These are phyloP conservation scores for Rhododendron simsii DNA, from an alignment of 148 eudicot genomes.

Conservation along the genomic window DNA sequence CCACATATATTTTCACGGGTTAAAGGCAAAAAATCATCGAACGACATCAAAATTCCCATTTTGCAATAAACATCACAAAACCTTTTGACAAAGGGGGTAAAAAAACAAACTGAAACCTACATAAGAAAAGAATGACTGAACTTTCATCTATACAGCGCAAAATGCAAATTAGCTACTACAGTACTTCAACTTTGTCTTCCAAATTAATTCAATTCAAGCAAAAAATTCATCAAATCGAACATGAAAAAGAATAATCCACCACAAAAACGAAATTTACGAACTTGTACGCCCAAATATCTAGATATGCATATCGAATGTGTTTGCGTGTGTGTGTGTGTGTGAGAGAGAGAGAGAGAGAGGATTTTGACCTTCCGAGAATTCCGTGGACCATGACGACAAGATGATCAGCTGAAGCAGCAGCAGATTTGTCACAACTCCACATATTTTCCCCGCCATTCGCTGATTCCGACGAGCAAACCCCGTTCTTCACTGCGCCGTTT, in stretches of 20 bases:
- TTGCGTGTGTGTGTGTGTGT: neutral
- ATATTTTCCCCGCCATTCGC: neutral
- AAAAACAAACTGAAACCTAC: neutral
- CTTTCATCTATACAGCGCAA: neutral
- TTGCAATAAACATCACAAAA: neutral
- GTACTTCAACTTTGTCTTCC: neutral
- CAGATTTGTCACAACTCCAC: neutral
- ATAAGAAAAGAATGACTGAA: neutral
- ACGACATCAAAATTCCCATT: neutral
- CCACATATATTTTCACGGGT: neutral
- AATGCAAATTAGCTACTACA: neutral
- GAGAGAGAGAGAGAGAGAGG: neutral
- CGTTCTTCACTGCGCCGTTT: neutral
- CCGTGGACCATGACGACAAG: conserved; percentile 5
- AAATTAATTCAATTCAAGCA: neutral
- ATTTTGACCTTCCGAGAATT: conserved; percentile 1
- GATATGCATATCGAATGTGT: neutral
- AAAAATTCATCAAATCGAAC: neutral
- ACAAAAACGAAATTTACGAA: neutral
- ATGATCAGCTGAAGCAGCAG: neutral
- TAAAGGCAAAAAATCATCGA: neutral
- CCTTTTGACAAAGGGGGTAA: neutral
- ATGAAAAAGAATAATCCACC: neutral
- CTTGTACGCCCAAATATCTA: neutral
- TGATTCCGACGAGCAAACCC: neutral